Evolutionary conservation across 305 asterid genomes (phyloP).

Genomic region (Euphrasia arctica): DNA sequence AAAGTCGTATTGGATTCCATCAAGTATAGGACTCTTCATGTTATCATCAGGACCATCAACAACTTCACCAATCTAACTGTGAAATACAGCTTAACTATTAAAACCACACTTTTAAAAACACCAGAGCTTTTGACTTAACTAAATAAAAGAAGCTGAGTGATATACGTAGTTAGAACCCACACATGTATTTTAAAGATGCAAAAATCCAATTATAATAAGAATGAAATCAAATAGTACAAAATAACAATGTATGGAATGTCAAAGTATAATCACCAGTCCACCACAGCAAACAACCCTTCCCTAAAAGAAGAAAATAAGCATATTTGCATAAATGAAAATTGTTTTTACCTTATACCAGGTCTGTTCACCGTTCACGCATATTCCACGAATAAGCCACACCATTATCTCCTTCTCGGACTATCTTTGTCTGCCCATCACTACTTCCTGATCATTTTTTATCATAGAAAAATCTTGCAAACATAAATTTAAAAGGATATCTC

Average conservation of each 20-base stretch:
- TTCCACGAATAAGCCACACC: slow-evolving; percentile 98
- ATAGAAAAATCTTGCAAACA: slow-evolving; percentile 25
- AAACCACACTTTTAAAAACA: not conserved
- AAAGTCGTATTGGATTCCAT: slow-evolving; percentile 75
- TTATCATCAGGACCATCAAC: slow-evolving; percentile 91
- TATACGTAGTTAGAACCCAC: no score
- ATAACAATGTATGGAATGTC: slow-evolving; percentile 1
- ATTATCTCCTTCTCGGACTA: slow-evolving; percentile 94
- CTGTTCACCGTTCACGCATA: slow-evolving; percentile 45
- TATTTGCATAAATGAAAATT: slow-evolving; percentile 9
- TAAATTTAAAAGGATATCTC: slow-evolving; percentile 21
- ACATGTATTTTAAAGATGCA: not conserved
- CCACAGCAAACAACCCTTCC: slow-evolving; percentile 17
- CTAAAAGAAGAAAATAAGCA: slow-evolving; percentile 12
- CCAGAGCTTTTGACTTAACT: slow-evolving; percentile 8
- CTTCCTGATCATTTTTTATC: slow-evolving; percentile 58
- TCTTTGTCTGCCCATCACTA: slow-evolving; percentile 90
- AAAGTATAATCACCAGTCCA: not conserved
- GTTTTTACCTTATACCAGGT: slow-evolving; percentile 87
- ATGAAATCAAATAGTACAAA: not conserved
- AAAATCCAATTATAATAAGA: slow-evolving; percentile 17
- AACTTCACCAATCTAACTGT: slow-evolving; percentile 88
- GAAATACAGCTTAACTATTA: slow-evolving; percentile 13
- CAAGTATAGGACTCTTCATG: slow-evolving; percentile 44
- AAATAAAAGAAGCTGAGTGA: not conserved